Conservation (phyloP, 2,329 filamentous ascomycete species). For the Neopestalotiopsis sp. region DNA sequence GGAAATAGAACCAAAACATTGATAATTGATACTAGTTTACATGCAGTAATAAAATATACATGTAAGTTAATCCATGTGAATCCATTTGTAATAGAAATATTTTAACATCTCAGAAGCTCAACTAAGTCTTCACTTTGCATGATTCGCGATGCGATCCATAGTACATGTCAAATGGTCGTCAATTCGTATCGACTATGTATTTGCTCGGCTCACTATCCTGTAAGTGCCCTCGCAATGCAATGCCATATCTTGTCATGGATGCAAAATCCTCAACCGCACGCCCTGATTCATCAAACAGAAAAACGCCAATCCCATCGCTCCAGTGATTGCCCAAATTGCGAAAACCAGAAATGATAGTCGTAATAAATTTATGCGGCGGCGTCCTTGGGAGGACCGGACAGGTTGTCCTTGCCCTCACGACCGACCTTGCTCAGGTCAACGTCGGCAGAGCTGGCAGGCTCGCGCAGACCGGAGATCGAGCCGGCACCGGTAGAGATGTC, state of each 20-base stretch:
- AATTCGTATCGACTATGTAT: conserved; percentile 9
- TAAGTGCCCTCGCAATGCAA: conserved; percentile 6
- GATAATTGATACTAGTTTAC: too few species aligned
- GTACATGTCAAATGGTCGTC: conserved; percentile 7
- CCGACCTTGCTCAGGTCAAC: conserved; percentile 65
- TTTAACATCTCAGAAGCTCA: too few species aligned
- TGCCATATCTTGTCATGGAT: conserved; percentile 1
- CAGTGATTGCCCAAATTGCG: neutral
- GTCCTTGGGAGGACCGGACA: conserved; percentile 63
- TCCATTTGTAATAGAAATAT: too few species aligned
- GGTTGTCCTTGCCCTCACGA: conserved; percentile 64
- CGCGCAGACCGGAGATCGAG: conserved; percentile 58
- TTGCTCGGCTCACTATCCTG: conserved; percentile 5
- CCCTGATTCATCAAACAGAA: neutral
- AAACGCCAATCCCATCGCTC: neutral
- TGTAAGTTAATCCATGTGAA: too few species aligned
- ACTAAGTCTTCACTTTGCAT: too few species aligned
- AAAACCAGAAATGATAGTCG: neutral
- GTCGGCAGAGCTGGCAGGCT: conserved; percentile 61
- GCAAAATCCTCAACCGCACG: conserved; percentile 11
- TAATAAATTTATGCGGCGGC: conserved; percentile 40
- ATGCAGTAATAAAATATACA: too few species aligned
- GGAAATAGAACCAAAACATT: too few species aligned
- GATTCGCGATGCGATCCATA: too few species aligned
- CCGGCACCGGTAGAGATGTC: conserved; percentile 56